Conservation (phyloP, 306 rosid species). For the Glycine latifolia region DNA sequence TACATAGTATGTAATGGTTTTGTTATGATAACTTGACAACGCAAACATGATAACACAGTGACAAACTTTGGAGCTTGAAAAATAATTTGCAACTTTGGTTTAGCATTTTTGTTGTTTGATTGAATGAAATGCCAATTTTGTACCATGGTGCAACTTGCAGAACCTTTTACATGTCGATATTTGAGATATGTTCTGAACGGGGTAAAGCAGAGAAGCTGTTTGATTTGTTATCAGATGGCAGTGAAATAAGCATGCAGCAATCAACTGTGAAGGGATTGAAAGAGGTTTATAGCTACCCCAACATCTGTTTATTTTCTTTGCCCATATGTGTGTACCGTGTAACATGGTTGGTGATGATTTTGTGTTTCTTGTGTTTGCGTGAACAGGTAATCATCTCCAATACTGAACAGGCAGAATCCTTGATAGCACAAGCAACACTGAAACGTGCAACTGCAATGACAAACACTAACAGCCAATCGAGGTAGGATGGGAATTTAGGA, state of each 20-base stretch:
- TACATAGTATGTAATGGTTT: neutral
- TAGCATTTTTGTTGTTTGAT: conserved; percentile 27
- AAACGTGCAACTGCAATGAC: conserved; percentile 87
- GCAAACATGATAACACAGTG: conserved; percentile 24
- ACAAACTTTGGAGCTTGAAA: conserved; percentile 5
- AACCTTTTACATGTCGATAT: conserved; percentile 69
- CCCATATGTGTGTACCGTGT: neutral
- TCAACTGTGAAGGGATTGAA: conserved; percentile 71
- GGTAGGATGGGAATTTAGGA: conserved; percentile 56
- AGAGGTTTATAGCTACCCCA: conserved; percentile 61
- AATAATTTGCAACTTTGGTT: neutral
- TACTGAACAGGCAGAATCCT: conserved; percentile 68
- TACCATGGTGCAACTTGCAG: conserved; percentile 49
- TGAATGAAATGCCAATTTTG: conserved; percentile 27
- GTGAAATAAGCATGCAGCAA: conserved; percentile 82
- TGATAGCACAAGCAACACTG: conserved; percentile 70
- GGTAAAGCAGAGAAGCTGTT: conserved; percentile 83
- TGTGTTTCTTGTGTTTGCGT: conserved; percentile 37
- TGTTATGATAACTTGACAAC: neutral
- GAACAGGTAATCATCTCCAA: conserved; percentile 68
- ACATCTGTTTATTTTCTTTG: conserved; percentile 37
- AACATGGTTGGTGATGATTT: conserved; percentile 20
- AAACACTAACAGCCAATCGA: conserved; percentile 83
- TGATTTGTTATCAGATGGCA: conserved; percentile 75
- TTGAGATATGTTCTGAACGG: conserved; percentile 82